Percentiles rank a stretch among this genome's conserved stretches.
phyloP scores from a whole-genome alignment of 2,329 filamentous ascomycete genomes.

The Colletotrichum higginsianum region DNA sequence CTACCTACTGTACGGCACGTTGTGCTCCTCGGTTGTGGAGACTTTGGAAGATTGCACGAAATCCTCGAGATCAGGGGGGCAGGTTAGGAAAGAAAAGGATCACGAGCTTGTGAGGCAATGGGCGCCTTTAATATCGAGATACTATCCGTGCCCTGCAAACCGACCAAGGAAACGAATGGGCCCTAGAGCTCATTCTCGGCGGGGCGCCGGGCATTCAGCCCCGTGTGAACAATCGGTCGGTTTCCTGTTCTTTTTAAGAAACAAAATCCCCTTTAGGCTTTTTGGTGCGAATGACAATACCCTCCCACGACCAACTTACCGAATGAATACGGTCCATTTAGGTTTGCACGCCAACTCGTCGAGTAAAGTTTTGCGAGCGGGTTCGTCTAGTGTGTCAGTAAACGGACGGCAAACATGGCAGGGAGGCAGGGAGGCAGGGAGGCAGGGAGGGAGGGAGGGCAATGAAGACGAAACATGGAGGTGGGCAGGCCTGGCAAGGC shows the following conservation, averaged over 20 bases:
- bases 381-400: conserved; percentile 14
- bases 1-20: not conserved
- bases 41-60: not conserved
- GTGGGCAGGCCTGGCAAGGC: conserved; percentile 1
- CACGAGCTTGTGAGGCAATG: conserved; percentile 21
- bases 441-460: not conserved
- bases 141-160: conserved; percentile 18
- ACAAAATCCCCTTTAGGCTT: not conserved
- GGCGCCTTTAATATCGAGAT: conserved; percentile 23
- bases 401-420: not conserved
- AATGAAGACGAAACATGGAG: conserved; percentile 39
- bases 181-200: conserved; percentile 27
- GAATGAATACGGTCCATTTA: conserved; percentile 19
- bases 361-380: conserved; percentile 31
- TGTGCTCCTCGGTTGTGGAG: not conserved
- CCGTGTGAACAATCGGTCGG: conserved; percentile 2
- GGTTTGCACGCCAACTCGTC: conserved; percentile 28
- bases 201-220: not conserved
- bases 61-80: not conserved
- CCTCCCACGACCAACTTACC: not conserved
- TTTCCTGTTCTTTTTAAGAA: conserved; percentile 25
- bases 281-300: not conserved
- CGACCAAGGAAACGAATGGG: conserved; percentile 23
- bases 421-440: not conserved
- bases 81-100: not conserved